These are phyloP conservation scores for Pythium aphanidermatum DNA, from an alignment of 352 stramenopile species.

Conservation along the genomic window DNA sequence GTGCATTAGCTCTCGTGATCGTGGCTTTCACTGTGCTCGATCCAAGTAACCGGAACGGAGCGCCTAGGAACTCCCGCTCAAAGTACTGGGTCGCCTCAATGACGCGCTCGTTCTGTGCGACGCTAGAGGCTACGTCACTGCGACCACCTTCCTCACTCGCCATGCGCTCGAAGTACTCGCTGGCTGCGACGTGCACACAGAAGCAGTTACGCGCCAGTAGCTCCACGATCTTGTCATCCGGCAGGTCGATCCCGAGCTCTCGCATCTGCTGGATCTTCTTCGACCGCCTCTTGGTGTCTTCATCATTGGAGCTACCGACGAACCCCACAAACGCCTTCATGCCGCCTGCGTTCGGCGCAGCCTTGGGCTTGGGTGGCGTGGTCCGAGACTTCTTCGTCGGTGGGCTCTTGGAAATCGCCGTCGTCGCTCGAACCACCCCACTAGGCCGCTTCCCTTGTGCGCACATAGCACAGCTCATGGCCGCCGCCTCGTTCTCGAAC, in stretches of 20 bases:
- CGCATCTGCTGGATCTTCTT: conserved; percentile 74
- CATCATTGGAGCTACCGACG: conserved; percentile 57
- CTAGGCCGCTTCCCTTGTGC: conserved; percentile 12
- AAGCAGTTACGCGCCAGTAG: conserved; percentile 73
- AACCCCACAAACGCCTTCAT: conserved; percentile 39
- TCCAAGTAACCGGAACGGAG: conserved; percentile 39
- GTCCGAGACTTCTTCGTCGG: conserved; percentile 15
- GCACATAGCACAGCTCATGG: conserved; percentile 58
- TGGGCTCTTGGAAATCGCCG: conserved; percentile 1
- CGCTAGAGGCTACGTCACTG: conserved; percentile 4
- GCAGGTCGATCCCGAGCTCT: conserved; percentile 69
- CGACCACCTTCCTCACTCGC: not conserved
- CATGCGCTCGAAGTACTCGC: conserved; percentile 67
- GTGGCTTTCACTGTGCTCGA: conserved; percentile 35
- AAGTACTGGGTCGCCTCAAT: conserved; percentile 20
- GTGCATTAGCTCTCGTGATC: conserved; percentile 38
- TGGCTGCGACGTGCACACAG: conserved; percentile 58
- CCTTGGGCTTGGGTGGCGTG: not conserved
- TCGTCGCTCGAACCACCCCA: too few species aligned
- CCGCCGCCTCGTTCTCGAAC: conserved; percentile 47
- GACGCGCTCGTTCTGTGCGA: conserved; percentile 16
- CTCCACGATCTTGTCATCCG: conserved; percentile 35
- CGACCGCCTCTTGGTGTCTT: conserved; percentile 47
- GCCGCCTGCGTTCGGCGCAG: not conserved
- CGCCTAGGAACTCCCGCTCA: conserved; percentile 23